phyloP scores from a whole-genome alignment of 2,329 filamentous ascomycete genomes.

The Emericellopsis atlantica region DNA sequence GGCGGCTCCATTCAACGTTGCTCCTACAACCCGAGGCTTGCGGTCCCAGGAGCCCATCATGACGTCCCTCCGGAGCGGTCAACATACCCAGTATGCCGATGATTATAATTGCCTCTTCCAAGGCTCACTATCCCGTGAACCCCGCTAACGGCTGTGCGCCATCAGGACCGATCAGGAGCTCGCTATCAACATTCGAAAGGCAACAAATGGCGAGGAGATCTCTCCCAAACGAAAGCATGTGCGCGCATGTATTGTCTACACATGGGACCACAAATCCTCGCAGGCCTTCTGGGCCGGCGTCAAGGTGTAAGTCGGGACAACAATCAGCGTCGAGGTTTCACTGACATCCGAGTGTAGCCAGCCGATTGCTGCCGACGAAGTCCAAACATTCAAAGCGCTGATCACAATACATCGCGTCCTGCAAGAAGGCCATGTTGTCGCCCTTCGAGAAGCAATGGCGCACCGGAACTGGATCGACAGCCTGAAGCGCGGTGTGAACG shows the following conservation, averaged over 20 bases:
- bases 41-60: constrained; percentile 7
- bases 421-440: constrained; percentile 86
- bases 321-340: not conserved
- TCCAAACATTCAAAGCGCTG: constrained; percentile 97
- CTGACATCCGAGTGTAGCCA: constrained; percentile 43
- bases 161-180: constrained; percentile 55
- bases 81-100: constrained; percentile 21
- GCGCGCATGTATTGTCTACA: constrained; percentile 94
- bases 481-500: constrained; percentile 68
- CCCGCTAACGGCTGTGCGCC: constrained; percentile 1
- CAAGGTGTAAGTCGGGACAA: constrained; percentile 62
- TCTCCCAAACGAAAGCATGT: constrained; percentile 83
- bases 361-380: constrained; percentile 94
- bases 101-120: too few species aligned
- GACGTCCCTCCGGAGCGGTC: constrained; percentile 18
- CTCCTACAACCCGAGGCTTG: constrained; percentile 2
- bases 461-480: constrained; percentile 89
- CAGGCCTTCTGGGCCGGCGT: constrained; percentile 94
- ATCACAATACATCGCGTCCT: constrained; percentile 97
- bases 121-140: not conserved
- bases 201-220: constrained; percentile 55
- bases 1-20: constrained; percentile 2
- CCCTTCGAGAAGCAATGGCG: constrained; percentile 76
- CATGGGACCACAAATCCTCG: constrained; percentile 97
- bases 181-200: constrained; percentile 58